Percentiles rank a stretch among this genome's conserved stretches.
Conservation (phyloP, 2,329 filamentous ascomycete genomes). For the Cercospora citrullina region DNA sequence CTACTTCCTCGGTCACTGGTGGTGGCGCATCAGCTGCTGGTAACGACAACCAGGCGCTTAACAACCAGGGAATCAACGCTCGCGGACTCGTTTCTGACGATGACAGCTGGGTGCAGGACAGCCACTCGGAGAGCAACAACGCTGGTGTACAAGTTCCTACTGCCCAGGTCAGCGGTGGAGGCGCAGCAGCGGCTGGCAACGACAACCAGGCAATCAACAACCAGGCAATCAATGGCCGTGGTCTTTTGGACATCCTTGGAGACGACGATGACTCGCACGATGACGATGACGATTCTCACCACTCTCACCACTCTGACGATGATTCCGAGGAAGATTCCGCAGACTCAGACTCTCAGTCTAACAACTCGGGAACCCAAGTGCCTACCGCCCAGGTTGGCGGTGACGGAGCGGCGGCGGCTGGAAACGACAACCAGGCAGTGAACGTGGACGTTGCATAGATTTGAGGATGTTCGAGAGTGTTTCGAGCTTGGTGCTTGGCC, state of each 20-base stretch:
- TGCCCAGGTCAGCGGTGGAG: too few relatives aligned
- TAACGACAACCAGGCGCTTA: not conserved
- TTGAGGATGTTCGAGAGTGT: not conserved
- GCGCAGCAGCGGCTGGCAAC: not conserved
- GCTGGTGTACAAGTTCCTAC: not conserved
- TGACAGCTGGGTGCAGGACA: not conserved
- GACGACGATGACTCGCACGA: not conserved
- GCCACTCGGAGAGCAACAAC: not conserved
- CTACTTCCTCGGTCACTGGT: not conserved
- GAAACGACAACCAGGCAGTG: not conserved
- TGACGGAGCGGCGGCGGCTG: not conserved
- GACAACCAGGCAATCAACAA: not conserved
- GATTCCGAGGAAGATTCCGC: not conserved
- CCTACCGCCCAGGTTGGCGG: not conserved
- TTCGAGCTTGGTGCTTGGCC: not conserved
- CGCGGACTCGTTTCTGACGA: not conserved
- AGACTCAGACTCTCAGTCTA: not conserved
- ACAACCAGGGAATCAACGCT: too few relatives aligned
- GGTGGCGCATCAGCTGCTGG: not conserved
- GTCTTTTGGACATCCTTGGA: not conserved
- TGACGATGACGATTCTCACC: too few relatives aligned
- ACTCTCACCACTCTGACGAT: not conserved
- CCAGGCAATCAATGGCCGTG: not conserved
- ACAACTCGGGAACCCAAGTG: not conserved
- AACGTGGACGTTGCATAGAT: not conserved